Evolutionary conservation across 495 filamentous ascomycete genomes (phyloP), one percentile per base, ranked within the genome.

Genomic region (Penicillium ucsense): DNA sequence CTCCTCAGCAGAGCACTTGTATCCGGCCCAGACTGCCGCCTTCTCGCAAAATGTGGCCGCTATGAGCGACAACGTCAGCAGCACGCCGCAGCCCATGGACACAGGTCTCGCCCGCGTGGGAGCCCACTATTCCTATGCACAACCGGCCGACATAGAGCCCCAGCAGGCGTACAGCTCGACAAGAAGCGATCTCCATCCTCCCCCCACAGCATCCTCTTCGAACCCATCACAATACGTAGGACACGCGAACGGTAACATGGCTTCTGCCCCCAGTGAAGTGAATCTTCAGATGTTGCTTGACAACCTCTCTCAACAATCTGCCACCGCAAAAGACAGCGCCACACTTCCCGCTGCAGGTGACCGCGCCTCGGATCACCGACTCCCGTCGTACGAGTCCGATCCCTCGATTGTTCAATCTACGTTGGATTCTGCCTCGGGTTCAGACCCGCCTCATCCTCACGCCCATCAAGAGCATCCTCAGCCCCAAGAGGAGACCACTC

Each of bases 241-340:
- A 50, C 41, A 47, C 35, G 57, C 52, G 40, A 47, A 59, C 30
- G 54, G 49, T 31, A 42, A 52, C 43, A 35, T 47, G 10, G 49
- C 39, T 6, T 45, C 42, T 47, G 52, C 51, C 44, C 54, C 67
- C 48, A 60, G 59, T 37, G 71, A 68, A 46, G 73, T 76, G 51
- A 72, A 77, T 59, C 73, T 72, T 51, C 71, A 78, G 59, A 68
- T 66, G 45, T 54, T 78, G 38, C 64, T 76, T 51, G 73, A 76
- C 60, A 75, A 76, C 63, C 67, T 78, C 9, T 66, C 72, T 49
- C 61, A 65, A 40, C 59, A 64, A 31, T 60, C 68, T 35, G 41
- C 31, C 30, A 11, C 30, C 10, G 31, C 41, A 5, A 43, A 6
- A 12, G 41, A 32, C 31, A 33, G 3, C n/a, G 9, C n/a, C 43